phyloP scores from a whole-genome alignment of 2,329 filamentous ascomycete genomes.

The Ilyonectria sp. region DNA sequence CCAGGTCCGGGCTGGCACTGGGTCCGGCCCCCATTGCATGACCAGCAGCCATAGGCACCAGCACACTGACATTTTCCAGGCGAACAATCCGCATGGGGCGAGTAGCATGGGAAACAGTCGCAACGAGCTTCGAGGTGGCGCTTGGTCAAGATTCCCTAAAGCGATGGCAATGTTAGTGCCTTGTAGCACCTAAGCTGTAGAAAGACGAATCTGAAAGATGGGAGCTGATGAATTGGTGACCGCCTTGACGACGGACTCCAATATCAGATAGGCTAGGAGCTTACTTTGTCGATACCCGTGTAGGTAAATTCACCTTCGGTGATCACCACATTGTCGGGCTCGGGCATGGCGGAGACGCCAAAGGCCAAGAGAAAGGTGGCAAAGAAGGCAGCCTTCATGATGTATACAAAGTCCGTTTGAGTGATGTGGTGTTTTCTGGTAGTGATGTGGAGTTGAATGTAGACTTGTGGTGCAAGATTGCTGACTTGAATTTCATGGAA shows the following conservation, averaged over 20 bases:
- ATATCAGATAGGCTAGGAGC: neutral
- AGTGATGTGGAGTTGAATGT: too few species aligned
- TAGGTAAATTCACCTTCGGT: constrained; percentile 14
- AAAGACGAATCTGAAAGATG: neutral
- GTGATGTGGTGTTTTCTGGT: too few species aligned
- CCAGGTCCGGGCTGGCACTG: constrained; percentile 4
- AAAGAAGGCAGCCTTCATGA: too few species aligned
- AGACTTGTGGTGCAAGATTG: too few species aligned
- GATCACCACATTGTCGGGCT: constrained; percentile 17
- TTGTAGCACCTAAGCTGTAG: neutral
- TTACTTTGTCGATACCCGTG: constrained; percentile 18
- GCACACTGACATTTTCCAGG: neutral
- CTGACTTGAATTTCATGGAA: too few species aligned
- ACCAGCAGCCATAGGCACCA: neutral
- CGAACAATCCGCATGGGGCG: neutral
- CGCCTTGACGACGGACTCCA: too few species aligned
- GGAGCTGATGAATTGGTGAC: neutral
- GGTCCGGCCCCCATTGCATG: neutral
- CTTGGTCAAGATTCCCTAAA: neutral
- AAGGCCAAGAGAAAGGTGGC: constrained; percentile 6
- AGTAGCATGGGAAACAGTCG: neutral
- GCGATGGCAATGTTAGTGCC: neutral
- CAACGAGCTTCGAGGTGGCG: neutral
- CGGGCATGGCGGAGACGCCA: constrained; percentile 18
- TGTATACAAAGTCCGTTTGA: too few species aligned